These are phyloP conservation scores for Chrysochromulina parva DNA, from an alignment of 78 protist species.

Conservation along the genomic window DNA sequence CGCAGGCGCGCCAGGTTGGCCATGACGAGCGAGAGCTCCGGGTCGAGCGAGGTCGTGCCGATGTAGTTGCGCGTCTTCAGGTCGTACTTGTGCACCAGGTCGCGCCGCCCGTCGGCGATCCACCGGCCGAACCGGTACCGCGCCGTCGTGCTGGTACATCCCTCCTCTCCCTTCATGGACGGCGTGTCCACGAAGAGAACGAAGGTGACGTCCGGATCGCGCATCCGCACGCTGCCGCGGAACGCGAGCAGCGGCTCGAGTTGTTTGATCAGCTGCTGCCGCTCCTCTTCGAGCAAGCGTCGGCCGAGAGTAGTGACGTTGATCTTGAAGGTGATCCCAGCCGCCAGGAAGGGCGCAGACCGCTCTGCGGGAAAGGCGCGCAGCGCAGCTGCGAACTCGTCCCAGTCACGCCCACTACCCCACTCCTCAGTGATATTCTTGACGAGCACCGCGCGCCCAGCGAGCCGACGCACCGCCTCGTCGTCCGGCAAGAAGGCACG, in stretches of 20 bases:
- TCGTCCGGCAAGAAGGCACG: background rate
- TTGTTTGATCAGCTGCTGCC: background rate
- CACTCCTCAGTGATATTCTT: background rate
- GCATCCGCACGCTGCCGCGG: background rate
- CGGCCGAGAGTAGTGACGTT: background rate
- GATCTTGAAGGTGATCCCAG: no score
- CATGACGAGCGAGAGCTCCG: constrained; percentile 55
- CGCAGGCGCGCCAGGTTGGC: constrained; percentile 38
- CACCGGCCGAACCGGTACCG: background rate
- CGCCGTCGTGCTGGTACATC: background rate
- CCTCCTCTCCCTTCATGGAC: background rate
- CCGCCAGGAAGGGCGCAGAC: background rate
- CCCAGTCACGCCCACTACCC: background rate
- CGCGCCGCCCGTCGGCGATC: background rate
- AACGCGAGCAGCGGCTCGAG: background rate
- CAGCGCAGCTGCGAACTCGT: background rate
- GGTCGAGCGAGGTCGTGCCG: constrained; percentile 67
- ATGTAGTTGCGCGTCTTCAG: constrained; percentile 46
- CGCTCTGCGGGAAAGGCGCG: no score
- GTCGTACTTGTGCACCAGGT: background rate
- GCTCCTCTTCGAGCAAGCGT: background rate
- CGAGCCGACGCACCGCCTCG: background rate
- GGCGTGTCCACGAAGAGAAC: background rate
- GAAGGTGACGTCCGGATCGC: background rate
- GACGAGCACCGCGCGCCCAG: background rate